Evolutionary conservation across 441 rosid genomes (phyloP), one percentile per base, ranked within the genome.

Genomic region (Adansonia madagascariensis): DNA sequence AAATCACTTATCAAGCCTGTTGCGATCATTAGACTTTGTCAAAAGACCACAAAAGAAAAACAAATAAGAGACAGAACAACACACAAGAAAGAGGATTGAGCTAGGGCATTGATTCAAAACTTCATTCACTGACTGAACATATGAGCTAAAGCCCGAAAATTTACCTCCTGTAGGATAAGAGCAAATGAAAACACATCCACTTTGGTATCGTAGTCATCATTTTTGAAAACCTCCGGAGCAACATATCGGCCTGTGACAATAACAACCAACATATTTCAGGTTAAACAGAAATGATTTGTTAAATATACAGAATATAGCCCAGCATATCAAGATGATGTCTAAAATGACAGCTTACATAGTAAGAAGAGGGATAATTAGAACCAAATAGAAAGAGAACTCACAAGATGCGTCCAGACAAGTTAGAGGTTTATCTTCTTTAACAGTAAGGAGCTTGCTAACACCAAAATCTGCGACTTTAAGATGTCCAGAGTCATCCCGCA

Each of bases 381-480:
- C 8, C 24, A 73, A 76, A 46, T 44, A 77, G 56, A 73, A 80
- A 75, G 44, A 71, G 56, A 24, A 87, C 98, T 90, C 77, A 96
- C 98, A 86, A 63, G 99, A 88, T 73, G 89, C 79, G 46, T 89
- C 95, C 71, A 64, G 84, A 85, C 90, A 86, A 35, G 80, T 88
- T 49, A 89, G 82, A 83, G 98, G 98, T 78, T 80, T 91, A 59
- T 88, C 89, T 88, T 94, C 94, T 85, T 92, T 94, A 77, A 90
- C 97, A 2, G 93, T 90, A 18, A 94, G 91, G 80, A 94, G 83
- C 92, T 88, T 91, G 84, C 99, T 95, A 62, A 91, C 95, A 81
- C 98, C 99, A 82, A 94, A 96, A 83, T 96, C 98, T 47, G 99
- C 98, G 73, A 96, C 99, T 89, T 96, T 96, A 73, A 96, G 90